Base-by-base conservation (phyloP, 1,284 basidiomycete genomes). In the Caloboletus firmus region DNA sequence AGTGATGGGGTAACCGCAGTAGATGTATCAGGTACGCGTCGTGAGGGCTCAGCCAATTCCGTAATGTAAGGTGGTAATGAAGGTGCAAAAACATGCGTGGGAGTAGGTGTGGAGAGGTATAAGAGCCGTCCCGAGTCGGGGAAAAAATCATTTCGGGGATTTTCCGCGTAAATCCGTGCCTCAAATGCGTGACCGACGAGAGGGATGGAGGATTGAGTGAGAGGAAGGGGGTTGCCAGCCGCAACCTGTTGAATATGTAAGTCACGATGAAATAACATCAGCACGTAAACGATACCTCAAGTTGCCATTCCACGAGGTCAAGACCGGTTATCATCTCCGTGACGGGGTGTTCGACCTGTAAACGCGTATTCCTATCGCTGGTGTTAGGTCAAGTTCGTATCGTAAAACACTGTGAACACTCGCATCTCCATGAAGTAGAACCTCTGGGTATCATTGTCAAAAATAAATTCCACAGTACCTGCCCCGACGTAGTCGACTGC, bases 341-440 rank as follows among this genome's bases (percentile, higher is more conserved):
- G 18, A 98, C 91, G 9, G 94, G 93, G 69, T 98, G 95, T 66
- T 95, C 93, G 37, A 95, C 94, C 73, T 97, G 95, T 31, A 98
- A 71, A 46, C 95, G 83, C 5, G 93, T 95, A 68, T 97, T 96
- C 92, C 90, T 92, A 55, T 35, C 30, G 30, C 52, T 18, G 26
- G 36, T 41, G 39, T 55, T 20, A 59, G 54, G 26, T 20, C 9
- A 11, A 31, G n/a, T 24, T 44, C 35, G 30, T 34, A 28, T 26
- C 18, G 40, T 17, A 20, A 22, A 43, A 28, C 17, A 4, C 18
- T 13, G 9, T 8, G 17, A 43, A 30, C 3, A 71, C 87, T 59
- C 64, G 88, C 91, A 91, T 96, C 75, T 93, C 95, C 94, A 92
- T 96, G 72, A 93, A 97, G 69, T 85, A 96, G 73, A 95, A 95